These are phyloP conservation scores for Tagetes erecta DNA, from an alignment of 129 eudicot genomes.

Conservation along the genomic window DNA sequence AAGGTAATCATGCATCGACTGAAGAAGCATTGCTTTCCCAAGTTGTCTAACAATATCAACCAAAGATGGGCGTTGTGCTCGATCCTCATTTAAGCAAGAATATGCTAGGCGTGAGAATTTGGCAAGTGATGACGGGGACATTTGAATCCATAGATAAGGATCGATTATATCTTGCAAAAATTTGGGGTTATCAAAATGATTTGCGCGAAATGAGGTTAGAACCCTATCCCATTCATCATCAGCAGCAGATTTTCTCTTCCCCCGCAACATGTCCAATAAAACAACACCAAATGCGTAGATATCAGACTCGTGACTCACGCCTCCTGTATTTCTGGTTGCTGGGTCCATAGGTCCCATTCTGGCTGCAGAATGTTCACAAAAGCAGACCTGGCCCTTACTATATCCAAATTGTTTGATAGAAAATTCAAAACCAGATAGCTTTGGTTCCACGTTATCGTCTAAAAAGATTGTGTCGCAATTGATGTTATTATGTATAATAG, in stretches of 20 bases:
- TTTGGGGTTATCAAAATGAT: background rate
- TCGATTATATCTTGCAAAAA: background rate
- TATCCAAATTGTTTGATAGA: background rate
- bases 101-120: background rate
- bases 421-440: conserved; percentile 4
- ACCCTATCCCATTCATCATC: background rate
- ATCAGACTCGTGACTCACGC: background rate
- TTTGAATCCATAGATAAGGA: background rate
- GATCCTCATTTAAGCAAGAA: background rate
- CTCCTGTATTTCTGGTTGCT: background rate
- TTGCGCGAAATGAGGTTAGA: background rate
- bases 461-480: background rate
- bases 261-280: background rate
- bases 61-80: background rate
- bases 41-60: background rate
- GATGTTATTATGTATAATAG: background rate
- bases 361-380: background rate
- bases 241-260: background rate
- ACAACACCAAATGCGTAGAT: conserved; percentile 3
- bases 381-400: background rate
- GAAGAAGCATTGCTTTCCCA: background rate
- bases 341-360: background rate
- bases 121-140: background rate
- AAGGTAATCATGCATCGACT: background rate
- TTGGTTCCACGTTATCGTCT: background rate